Evolutionary conservation across 169 alveolate genomes (phyloP).

Genomic region (Amoebophrya sp.): DNA sequence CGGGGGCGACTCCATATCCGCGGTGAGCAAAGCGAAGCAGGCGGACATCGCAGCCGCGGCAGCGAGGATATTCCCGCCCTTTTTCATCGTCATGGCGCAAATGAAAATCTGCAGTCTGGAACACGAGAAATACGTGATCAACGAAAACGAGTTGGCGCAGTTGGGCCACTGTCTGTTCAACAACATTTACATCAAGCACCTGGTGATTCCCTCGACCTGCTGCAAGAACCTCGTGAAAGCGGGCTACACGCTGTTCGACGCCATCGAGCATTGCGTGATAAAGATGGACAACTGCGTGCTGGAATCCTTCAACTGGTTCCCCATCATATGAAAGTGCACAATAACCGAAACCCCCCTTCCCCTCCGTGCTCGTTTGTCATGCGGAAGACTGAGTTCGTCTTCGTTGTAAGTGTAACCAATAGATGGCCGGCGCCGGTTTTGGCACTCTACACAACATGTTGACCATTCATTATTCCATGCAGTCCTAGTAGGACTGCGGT

Average conservation of each 20-base stretch:
- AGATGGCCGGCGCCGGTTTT: too few species aligned
- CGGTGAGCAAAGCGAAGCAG: not conserved
- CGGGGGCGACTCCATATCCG: not conserved
- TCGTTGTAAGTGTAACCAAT: too few species aligned
- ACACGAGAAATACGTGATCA: not conserved
- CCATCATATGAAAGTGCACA: too few species aligned
- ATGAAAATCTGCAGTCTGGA: not conserved
- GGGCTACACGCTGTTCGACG: conserved; percentile 7
- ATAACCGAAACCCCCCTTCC: too few species aligned
- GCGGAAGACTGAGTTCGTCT: too few species aligned
- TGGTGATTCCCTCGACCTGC: not conserved
- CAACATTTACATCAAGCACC: not conserved
- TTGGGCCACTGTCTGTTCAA: not conserved
- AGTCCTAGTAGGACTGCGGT: too few species aligned
- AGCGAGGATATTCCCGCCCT: not conserved
- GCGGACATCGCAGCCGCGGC: not conserved
- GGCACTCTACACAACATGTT: too few species aligned
- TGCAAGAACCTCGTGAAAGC: conserved; percentile 13
- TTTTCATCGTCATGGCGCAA: conserved; percentile 5
- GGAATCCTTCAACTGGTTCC: not conserved
- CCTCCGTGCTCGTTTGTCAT: too few species aligned
- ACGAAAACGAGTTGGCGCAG: not conserved
- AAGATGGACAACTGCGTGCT: not conserved
- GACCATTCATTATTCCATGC: too few species aligned
- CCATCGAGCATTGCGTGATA: not conserved